Percentiles rank a stretch among this genome's conserved stretches.
phyloP scores from a whole-genome alignment of 257 asterid species.

The Jaltomata sinuosa region DNA sequence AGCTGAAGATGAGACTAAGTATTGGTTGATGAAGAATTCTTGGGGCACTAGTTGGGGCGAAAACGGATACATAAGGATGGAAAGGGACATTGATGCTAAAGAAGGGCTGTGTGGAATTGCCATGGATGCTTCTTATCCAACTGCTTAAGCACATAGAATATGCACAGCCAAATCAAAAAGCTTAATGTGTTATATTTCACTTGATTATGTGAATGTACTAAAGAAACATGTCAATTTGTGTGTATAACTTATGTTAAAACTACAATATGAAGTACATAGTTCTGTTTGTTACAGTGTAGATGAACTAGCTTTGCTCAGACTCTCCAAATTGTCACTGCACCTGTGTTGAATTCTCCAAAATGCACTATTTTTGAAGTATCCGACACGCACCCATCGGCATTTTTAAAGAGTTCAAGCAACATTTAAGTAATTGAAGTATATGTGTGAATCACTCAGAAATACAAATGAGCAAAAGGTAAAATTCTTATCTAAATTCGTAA shows the following conservation, averaged over 20 bases:
- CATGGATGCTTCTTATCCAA: slow-evolving; percentile 42
- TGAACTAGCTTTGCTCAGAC: too few species aligned
- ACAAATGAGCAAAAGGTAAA: too few species aligned
- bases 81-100: slow-evolving; percentile 8
- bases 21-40: background rate
- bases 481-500: too few species aligned
- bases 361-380: too few species aligned
- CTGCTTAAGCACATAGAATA: background rate
- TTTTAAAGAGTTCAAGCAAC: too few species aligned
- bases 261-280: background rate
- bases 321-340: too few species aligned
- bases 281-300: background rate
- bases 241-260: background rate
- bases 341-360: too few species aligned
- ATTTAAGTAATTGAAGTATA: too few species aligned
- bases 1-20: background rate
- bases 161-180: background rate
- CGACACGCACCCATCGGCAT: too few species aligned
- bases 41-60: background rate
- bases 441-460: too few species aligned
- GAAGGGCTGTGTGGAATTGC: slow-evolving; percentile 19
- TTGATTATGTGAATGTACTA: background rate
- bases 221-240: background rate
- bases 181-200: background rate
- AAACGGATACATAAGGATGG: background rate